Evolutionary conservation across 2,329 filamentous ascomycete species (phyloP), one percentile per base, ranked within the genome.

Genomic region (Talaromyces sp.): DNA sequence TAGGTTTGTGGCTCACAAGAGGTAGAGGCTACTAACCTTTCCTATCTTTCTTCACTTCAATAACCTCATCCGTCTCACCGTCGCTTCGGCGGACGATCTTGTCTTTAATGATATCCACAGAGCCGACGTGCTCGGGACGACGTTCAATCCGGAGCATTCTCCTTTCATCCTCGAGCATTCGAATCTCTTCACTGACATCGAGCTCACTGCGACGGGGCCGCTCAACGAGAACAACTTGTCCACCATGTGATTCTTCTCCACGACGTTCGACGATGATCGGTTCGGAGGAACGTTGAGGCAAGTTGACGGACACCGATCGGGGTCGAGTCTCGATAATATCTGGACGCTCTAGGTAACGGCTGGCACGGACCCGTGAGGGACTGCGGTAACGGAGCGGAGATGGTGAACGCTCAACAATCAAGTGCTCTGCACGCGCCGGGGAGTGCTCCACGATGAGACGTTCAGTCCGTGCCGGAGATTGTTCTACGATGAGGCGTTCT

Each of bases 1-100:
- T 8, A 22, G 21, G 36, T 21, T 48, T 13, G 11, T 56, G 33
- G 55, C 59, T 63, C 46, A 62, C 62, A 56, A 75, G 64, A 63
- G 71, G 62, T 58, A 65, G 64, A 85, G 2, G 13, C 2, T 94
- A 86, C 89, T 87, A 94, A 95, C 92, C 91, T 91, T 89, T 94
- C 81, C 88, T 88, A 78, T 97, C 91, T 80, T 89, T 91, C 77
- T 91, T 89, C 67, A 96, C 85, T 61, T 80, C 75, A 4, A 77
- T 67, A 5, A 86, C 74, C 60, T 85, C 82, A 53, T 80, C 75
- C 39, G 74, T 73, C 65, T 80, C 67, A 65, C 77, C 63, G 39
- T 66, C 62, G 35, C 69, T 62, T 41, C 71, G 70, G 60, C 74
- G 69, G 17, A 73, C 66, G 37, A 71, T 63, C n/a, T 67, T 70